These are phyloP conservation scores for Alternaria atra DNA, from an alignment of 2,329 filamentous ascomycete species.

Conservation along the genomic window DNA sequence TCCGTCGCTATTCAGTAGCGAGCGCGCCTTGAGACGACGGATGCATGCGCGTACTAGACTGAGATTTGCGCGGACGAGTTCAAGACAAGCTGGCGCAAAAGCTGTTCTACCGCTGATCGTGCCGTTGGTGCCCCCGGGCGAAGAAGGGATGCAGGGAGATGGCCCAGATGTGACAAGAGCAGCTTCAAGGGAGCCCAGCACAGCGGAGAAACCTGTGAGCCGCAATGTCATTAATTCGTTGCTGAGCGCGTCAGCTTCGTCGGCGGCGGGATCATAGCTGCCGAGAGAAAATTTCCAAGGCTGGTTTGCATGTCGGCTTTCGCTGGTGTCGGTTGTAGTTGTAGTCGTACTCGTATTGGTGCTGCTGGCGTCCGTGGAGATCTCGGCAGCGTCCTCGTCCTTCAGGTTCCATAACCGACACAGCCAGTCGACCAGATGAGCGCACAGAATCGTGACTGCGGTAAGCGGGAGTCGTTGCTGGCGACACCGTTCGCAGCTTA, in stretches of 20 bases:
- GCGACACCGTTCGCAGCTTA: constrained; percentile 18
- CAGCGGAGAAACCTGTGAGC: constrained; percentile 15
- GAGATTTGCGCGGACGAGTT: constrained; percentile 14
- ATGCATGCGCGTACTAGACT: constrained; percentile 18
- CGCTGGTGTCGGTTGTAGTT: background rate
- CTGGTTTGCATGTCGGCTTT: background rate
- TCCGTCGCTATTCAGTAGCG: constrained; percentile 7
- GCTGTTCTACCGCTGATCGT: constrained; percentile 1
- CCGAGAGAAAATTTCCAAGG: constrained; percentile 18
- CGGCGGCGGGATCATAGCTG: constrained; percentile 17
- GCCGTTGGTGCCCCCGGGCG: background rate
- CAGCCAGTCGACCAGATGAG: constrained; percentile 19
- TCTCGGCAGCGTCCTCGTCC: constrained; percentile 4
- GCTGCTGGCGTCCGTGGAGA: constrained; percentile 7
- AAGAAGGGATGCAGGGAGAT: constrained; percentile 1
- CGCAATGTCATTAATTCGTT: constrained; percentile 20
- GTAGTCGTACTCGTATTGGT: background rate
- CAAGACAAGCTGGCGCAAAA: constrained; percentile 15
- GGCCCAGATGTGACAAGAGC: constrained; percentile 13
- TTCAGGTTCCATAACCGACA: constrained; percentile 17
- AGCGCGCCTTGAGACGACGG: constrained; percentile 13
- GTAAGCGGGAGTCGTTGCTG: constrained; percentile 17
- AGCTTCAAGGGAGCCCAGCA: constrained; percentile 18
- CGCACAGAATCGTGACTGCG: constrained; percentile 16
- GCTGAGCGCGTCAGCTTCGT: constrained; percentile 22